Evolutionary conservation across 2,329 filamentous ascomycete species (phyloP), one percentile per base, ranked within the genome.

Genomic region (Claviceps cyperi): DNA sequence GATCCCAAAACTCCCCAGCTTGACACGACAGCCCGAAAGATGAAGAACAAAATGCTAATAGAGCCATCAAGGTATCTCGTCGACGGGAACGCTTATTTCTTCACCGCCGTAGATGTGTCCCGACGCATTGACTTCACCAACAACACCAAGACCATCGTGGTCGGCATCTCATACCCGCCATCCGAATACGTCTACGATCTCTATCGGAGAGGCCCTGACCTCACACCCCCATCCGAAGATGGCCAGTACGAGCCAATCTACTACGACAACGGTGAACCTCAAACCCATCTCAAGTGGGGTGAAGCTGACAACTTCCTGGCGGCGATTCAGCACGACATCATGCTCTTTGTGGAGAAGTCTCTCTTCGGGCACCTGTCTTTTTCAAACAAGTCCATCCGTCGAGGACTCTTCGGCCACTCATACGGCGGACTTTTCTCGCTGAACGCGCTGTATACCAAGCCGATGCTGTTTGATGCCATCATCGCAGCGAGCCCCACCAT

Each of bases 391-490:
- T 62, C 66, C 15, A 57, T 60, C 1, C 64, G 64, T 22, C 69
- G 69, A 46, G 73, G 69, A 0, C 59, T 76, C 1, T 74, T 67
- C 40, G 73, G 72, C 0, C 72, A 76, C 51, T 75, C 72, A 0
- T 73, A 71, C 24, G 72, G 71, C 2, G 73, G 71, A 0, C 59
- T 76, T 0, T 75, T 75, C 45, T 60, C 65, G 0, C 61, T 76
- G 3, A 69, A 74, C 51, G 60, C 67, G 0, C 60, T 75, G 8
- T 68, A 70, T 49, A 68, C 62, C 0, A 58, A 62, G 4, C 66
- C 69, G 0, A 54, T 58, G 1, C 59, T 66, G 2, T 75, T 75
- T 49, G 62, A 73, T 49, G 66, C 62, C 7, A 72, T 67, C 52
- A 62, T 74, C 14, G 66, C 67, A 1, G 68, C 66, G 5, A 75